Evolutionary conservation across 768 basidiomycete genomes (phyloP), one percentile per base, ranked within the genome.

Genomic region (Boletus sp.): DNA sequence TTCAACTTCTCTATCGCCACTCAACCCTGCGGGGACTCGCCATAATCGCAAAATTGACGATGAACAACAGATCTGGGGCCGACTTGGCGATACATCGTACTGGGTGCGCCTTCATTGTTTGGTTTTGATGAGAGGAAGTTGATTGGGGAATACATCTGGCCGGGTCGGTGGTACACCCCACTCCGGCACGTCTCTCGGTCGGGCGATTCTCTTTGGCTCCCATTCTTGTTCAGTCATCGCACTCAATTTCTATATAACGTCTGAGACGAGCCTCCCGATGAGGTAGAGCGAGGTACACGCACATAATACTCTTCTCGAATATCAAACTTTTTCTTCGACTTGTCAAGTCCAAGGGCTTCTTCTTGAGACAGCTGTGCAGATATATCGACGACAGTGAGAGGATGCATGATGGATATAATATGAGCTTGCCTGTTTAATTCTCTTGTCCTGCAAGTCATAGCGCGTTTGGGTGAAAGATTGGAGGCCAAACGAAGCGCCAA

Each of bases 291-390:
- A 25, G n/a, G n/a, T 21, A 53, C 49, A 84, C 93, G 72, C 73
- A 97, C 95, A 67, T 87, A 98, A 71, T 98, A 99, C 67, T 97
- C 95, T 68, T 98, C 96, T 50, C 92, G 77, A 17, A 97, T 89
- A 71, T 98, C 95, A 54, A 97, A 85, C 75, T 84, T 88, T 74
- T 86, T 88, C 72, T 87, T 79, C 51, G 75, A 74, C 66, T 78
- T 82, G 57, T 85, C 78, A 62, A 94, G 74, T 10, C 83, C 80
- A 21, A 95, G 76, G 57, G 90, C 87, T 60, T 94, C 83, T 67
- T 93, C 87, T 57, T 84, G 85, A 37, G 83, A 80, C 34, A 97
- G 71, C 92, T 84, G 47, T 7, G 11, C 19, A 27, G 39, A 29
- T 0, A 38, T 46, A 33, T 51, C 45, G 30, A 46, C 33, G 21